These are phyloP conservation scores for Aspergillus floridensis DNA, from an alignment of 2,329 filamentous ascomycete species.

Conservation along the genomic window DNA sequence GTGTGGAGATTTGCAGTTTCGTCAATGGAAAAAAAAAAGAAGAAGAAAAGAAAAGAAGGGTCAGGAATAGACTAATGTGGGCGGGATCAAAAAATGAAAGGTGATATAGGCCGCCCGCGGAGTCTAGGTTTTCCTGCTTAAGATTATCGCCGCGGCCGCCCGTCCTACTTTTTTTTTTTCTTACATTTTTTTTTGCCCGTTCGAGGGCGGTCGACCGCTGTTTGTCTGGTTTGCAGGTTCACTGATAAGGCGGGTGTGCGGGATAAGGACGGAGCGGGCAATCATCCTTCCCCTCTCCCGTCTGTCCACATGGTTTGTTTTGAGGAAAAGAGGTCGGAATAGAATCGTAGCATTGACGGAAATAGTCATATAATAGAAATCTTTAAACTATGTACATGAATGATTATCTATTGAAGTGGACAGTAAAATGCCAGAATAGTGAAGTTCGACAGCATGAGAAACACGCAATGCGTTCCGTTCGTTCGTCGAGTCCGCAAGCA, in stretches of 20 bases:
- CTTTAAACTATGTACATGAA: not conserved
- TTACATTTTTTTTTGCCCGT: constrained; percentile 23
- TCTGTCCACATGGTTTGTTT: not conserved
- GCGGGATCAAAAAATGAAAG: not conserved
- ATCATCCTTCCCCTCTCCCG: not conserved
- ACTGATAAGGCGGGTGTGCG: constrained; percentile 25
- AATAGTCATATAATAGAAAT: not conserved
- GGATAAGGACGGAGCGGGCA: not conserved
- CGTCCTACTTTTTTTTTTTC: constrained; percentile 16
- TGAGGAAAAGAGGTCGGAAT: not conserved
- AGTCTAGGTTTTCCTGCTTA: constrained; percentile 10
- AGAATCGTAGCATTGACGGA: not conserved
- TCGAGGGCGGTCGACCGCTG: constrained; percentile 27
- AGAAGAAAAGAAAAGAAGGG: not conserved
- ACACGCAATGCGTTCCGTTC: constrained; percentile 1
- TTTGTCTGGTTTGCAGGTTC: constrained; percentile 34
- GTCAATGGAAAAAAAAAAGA: not conserved
- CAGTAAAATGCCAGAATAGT: not conserved
- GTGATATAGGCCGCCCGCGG: constrained; percentile 2
- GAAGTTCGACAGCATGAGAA: not conserved
- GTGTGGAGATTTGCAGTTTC: constrained; percentile 8
- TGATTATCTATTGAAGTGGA: not conserved
- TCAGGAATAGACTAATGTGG: not conserved
- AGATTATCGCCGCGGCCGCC: constrained; percentile 8
- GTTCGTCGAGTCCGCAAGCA: not conserved